Conservation (phyloP, 345 rosid genomes). For the Euphorbia pulcherrima region DNA sequence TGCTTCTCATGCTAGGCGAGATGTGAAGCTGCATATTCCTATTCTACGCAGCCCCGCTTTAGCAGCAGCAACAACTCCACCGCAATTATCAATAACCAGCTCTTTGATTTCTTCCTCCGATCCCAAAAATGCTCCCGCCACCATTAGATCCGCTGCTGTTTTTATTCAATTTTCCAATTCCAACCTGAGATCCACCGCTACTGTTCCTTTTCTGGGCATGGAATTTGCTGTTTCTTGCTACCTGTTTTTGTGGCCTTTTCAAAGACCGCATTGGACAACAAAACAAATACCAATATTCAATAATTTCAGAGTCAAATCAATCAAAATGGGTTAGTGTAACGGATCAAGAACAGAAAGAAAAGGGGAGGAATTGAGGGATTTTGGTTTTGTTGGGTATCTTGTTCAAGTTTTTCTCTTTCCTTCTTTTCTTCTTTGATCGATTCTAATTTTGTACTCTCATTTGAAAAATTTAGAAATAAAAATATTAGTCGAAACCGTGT, state of each 20-base stretch:
- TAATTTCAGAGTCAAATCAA: constrained; percentile 10
- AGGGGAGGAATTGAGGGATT: constrained; percentile 33
- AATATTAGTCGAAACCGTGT: too few relatives aligned
- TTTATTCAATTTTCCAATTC: constrained; percentile 7
- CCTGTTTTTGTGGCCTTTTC: constrained; percentile 36
- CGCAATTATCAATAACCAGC: constrained; percentile 13
- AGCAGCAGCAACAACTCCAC: constrained; percentile 27
- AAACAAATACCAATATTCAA: constrained; percentile 16
- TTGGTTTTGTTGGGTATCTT: constrained; percentile 6
- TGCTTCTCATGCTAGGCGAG: constrained; percentile 99
- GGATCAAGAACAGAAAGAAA: constrained; percentile 27
- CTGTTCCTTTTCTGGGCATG: constrained; percentile 23
- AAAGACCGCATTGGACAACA: constrained; percentile 68
- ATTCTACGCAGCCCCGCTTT: constrained; percentile 60
- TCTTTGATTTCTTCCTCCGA: constrained; percentile 24
- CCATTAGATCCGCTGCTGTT: constrained; percentile 70
- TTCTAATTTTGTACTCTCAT: constrained; percentile 22
- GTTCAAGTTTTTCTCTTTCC: background rate
- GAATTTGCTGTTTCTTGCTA: constrained; percentile 18
- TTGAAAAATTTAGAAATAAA: too few relatives aligned
- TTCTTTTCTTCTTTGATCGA: constrained; percentile 18
- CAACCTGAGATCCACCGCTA: constrained; percentile 14
- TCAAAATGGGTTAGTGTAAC: constrained; percentile 9
- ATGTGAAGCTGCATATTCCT: constrained; percentile 99
- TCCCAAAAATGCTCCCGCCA: constrained; percentile 43